Evolutionary conservation across 164 flowering plant species (phyloP), one percentile per base, ranked within the genome.

Genomic region (Chimonanthus salicifolius): DNA sequence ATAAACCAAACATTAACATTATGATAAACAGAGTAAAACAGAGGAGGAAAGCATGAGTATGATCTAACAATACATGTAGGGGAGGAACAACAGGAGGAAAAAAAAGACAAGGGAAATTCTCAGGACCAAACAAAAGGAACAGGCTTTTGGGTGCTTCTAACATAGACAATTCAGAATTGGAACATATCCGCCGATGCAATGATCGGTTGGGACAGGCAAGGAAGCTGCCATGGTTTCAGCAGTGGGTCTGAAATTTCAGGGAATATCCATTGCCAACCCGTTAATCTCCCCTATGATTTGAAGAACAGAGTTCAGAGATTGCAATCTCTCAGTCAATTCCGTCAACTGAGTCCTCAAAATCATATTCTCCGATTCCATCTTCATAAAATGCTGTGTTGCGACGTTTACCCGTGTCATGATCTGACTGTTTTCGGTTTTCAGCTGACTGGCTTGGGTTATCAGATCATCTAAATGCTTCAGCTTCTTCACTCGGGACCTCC

Each of bases 401-500:
- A 62, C 68, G 44, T 76, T 74, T 4, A 78, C 79, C 47, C 73
- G 79, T 11, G 43, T n/a, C 47, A 54, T 5, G 1, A 83, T 65
- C 58, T 84, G 83, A 9, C 33, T 11, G 72, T 84, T 87, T 16
- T 75, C 78, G 5, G 71, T 79, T 63, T 76, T 70, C 69, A 87
- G 74, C 16, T 60, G 64, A 2, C 70, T 62, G 6, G 74, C 79
- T 66, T 90, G 84, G 21, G 71, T 82, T 0, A 84, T 73, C 81
- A 88, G 71, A 4, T 88, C 88, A 62, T 85, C 88, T 64, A 88
- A 46, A 58, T 82, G 90, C 67, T 87, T 80, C 72, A 88, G 91
- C 81, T 81, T 90, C 82, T 72, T 86, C 84, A 81, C 80, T 68
- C 97, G 72, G 7, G 91, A 90, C 15, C 92, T 80, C 78, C 84